Evolutionary conservation across 306 rosid species (phyloP).

Genomic region (Citrullus colocynthis): DNA sequence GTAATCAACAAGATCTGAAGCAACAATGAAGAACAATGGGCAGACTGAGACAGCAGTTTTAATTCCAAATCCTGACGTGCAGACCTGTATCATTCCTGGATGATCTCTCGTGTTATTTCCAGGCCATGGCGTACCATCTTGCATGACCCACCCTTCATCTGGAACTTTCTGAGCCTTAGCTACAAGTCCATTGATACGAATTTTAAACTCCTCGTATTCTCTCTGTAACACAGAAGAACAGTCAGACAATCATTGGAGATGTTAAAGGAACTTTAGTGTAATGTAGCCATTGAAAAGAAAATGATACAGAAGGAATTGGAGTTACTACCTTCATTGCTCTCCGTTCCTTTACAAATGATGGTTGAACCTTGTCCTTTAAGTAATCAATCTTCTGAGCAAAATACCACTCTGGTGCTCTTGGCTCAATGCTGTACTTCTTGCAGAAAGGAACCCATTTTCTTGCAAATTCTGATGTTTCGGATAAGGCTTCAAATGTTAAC

Average conservation of each 20-base stretch:
- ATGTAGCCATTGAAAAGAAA: slow-evolving; percentile 5
- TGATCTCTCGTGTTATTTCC: slow-evolving; percentile 98
- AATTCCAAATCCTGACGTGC: slow-evolving; percentile 10
- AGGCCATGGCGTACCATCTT: slow-evolving; percentile 99
- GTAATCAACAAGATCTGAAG: background rate
- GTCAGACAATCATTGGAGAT: background rate
- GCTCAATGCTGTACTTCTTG: slow-evolving; percentile 79
- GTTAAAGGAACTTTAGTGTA: background rate
- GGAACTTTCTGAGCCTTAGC: slow-evolving; percentile 80
- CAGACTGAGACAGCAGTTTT: background rate
- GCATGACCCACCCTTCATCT: slow-evolving; percentile 98
- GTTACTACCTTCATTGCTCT: slow-evolving; percentile 84
- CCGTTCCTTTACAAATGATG: slow-evolving; percentile 94
- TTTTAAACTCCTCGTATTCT: slow-evolving; percentile 92
- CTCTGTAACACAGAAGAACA: slow-evolving; percentile 33
- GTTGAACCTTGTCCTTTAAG: slow-evolving; percentile 85
- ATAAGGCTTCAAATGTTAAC: slow-evolving; percentile 90
- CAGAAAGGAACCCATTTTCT: slow-evolving; percentile 95
- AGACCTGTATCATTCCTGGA: slow-evolving; percentile 99
- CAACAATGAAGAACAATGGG: background rate
- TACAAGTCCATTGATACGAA: slow-evolving; percentile 80
- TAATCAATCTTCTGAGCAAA: slow-evolving; percentile 87
- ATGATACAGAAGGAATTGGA: background rate
- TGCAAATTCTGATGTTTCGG: slow-evolving; percentile 89
- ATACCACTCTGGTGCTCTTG: slow-evolving; percentile 98